phyloP scores from a whole-genome alignment of 2,329 filamentous ascomycete genomes.

The Fusarium devonianum region DNA sequence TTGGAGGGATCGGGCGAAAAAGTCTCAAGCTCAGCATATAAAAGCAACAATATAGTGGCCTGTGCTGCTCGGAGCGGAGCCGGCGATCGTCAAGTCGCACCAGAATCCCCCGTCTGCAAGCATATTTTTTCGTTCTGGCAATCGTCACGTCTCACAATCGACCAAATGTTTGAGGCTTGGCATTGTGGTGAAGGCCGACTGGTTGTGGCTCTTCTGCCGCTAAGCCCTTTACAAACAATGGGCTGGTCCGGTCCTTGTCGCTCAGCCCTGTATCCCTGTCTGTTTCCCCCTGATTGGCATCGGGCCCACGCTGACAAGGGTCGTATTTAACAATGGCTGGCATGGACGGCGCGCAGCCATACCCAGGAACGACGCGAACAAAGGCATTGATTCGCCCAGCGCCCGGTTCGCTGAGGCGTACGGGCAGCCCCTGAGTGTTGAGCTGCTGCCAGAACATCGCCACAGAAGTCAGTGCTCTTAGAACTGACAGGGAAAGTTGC shows the following conservation, averaged over 20 bases:
- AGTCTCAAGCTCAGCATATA: constrained; percentile 21
- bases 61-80: constrained; percentile 20
- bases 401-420: constrained; percentile 22
- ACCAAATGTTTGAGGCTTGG: constrained; percentile 35
- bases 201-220: constrained; percentile 31
- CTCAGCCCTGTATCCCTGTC: constrained; percentile 33
- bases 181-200: constrained; percentile 32
- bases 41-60: constrained; percentile 19
- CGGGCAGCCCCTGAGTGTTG: constrained; percentile 4
- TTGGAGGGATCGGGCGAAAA: constrained; percentile 29
- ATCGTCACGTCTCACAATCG: constrained; percentile 29
- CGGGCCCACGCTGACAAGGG: constrained; percentile 28
- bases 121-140: constrained; percentile 17
- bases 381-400: constrained; percentile 30
- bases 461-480: neutral
- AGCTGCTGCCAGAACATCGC: neutral
- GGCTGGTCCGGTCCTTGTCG: constrained; percentile 29
- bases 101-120: constrained; percentile 10
- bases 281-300: constrained; percentile 38
- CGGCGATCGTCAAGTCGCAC: constrained; percentile 19
- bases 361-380: constrained; percentile 22
- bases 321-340: constrained; percentile 25
- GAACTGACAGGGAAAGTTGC: neutral
- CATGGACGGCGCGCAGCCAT: constrained; percentile 19
- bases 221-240: constrained; percentile 36